These are phyloP conservation scores for Colletotrichum filicis DNA, from an alignment of 2,329 filamentous ascomycete genomes.

Conservation along the genomic window DNA sequence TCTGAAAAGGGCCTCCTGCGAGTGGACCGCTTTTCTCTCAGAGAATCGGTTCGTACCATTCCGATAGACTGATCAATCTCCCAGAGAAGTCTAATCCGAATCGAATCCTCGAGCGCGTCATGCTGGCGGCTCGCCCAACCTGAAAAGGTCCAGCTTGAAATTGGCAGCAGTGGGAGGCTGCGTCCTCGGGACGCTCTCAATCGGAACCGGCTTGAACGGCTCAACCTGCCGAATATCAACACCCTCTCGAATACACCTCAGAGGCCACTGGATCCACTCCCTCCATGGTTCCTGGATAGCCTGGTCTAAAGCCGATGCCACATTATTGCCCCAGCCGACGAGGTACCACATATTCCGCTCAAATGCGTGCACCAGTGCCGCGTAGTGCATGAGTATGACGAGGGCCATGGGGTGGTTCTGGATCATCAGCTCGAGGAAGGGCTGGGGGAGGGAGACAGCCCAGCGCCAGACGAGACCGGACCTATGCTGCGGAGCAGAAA, in stretches of 20 bases:
- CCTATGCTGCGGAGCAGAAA: conserved; percentile 15
- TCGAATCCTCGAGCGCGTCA: not conserved
- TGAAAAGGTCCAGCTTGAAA: conserved; percentile 16
- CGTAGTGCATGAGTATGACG: conserved; percentile 37
- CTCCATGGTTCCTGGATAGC: conserved; percentile 32
- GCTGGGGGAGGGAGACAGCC: conserved; percentile 34
- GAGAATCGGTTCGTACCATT: not conserved
- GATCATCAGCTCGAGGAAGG: conserved; percentile 35
- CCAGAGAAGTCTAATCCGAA: not conserved
- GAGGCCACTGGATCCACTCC: conserved; percentile 31
- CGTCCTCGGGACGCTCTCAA: not conserved
- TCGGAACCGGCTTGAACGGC: not conserved
- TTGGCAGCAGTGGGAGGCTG: not conserved
- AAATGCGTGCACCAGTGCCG: conserved; percentile 30
- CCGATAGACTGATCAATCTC: not conserved
- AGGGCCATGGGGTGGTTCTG: conserved; percentile 35
- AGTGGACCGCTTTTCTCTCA: not conserved
- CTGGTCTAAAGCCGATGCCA: conserved; percentile 19
- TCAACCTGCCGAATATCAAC: conserved; percentile 18
- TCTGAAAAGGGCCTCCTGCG: not conserved
- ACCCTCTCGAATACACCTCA: conserved; percentile 27
- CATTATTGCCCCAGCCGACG: conserved; percentile 18
- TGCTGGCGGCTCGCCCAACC: conserved; percentile 5
- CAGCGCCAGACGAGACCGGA: conserved; percentile 35
- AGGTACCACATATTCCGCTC: conserved; percentile 34